phyloP scores from a whole-genome alignment of 2,329 filamentous ascomycete species.

The Rosellinia necatrix region DNA sequence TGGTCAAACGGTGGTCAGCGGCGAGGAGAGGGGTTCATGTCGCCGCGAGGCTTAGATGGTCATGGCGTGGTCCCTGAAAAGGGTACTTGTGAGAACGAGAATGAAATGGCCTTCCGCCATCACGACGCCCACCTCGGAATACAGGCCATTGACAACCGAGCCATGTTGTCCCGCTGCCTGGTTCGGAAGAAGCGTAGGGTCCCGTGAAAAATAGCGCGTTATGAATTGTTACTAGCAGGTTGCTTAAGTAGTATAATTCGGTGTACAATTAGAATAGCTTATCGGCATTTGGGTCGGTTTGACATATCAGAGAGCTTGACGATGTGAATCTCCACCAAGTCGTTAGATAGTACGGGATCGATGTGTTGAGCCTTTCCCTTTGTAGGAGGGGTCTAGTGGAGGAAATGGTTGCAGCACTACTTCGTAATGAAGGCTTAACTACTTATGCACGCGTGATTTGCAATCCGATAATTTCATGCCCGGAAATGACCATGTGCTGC shows the following conservation, averaged over 20 bases:
- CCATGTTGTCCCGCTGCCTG: background rate
- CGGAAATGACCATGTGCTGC: slow-evolving; percentile 1
- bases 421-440: background rate
- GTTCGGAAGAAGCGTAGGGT: background rate
- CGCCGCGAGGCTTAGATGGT: no score
- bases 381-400: background rate
- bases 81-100: no score
- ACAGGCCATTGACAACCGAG: background rate
- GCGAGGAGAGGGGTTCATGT: no score
- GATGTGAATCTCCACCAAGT: background rate
- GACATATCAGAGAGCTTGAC: background rate
- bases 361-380: no score
- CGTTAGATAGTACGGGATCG: background rate
- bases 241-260: background rate
- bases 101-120: no score
- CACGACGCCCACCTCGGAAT: no score
- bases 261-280: background rate
- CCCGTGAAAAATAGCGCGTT: background rate
- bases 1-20: no score
- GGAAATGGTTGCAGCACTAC: no score
- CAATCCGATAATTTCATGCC: background rate
- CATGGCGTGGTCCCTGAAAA: no score
- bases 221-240: background rate
- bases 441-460: background rate
- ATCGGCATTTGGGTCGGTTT: background rate